phyloP scores from a whole-genome alignment of 345 rosid species.

The Salix dunnii region DNA sequence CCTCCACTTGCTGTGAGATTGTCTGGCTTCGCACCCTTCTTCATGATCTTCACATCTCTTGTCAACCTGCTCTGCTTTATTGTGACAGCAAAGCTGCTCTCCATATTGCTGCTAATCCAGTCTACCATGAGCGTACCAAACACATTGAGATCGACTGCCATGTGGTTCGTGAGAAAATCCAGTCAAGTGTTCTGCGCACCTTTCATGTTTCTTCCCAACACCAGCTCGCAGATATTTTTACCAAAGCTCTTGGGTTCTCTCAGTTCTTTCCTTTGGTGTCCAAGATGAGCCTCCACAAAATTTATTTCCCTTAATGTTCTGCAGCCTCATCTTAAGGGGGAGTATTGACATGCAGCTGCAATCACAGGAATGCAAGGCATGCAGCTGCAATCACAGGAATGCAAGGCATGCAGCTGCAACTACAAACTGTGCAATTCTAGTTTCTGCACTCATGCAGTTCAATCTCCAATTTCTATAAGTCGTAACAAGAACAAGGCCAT shows the following conservation, averaged over 20 bases:
- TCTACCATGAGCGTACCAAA: not conserved
- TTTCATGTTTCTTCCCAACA: not conserved
- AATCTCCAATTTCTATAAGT: too few species aligned
- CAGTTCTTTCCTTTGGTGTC: not conserved
- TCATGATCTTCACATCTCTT: rapidly evolving
- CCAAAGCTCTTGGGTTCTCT: not conserved
- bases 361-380: too few species aligned
- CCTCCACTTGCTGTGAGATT: too few species aligned
- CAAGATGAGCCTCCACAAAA: not conserved
- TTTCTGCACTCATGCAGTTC: too few species aligned
- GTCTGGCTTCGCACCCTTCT: too few species aligned
- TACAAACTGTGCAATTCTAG: too few species aligned
- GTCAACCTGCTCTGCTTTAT: rapidly evolving
- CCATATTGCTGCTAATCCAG: not conserved
- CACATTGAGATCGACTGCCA: not conserved
- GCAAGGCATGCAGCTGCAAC: not conserved
- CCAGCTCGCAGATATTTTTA: not conserved
- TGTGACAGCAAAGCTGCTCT: not conserved
- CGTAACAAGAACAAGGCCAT: too few species aligned
- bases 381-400: too few species aligned
- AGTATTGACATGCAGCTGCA: too few species aligned
- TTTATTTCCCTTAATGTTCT: not conserved
- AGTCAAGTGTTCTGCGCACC: rapidly evolving
- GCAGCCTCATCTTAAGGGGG: not conserved
- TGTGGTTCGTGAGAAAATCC: not conserved